Evolutionary conservation across 106 monocot genomes (phyloP), one percentile per base, ranked within the genome.

Genomic region (Apostasia ramifera): DNA sequence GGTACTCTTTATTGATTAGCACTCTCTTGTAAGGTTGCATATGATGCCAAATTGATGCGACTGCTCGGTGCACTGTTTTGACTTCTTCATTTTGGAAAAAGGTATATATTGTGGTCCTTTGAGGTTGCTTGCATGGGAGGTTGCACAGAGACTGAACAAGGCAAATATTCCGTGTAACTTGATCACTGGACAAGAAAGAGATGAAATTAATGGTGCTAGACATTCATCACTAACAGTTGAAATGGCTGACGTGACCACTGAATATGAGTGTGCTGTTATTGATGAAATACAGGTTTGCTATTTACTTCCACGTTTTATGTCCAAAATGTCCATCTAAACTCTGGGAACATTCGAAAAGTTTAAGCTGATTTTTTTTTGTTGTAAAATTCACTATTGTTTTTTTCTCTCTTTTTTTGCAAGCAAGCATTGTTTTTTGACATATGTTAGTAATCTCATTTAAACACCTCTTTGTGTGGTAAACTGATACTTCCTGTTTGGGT

Each of bases 41-140:
- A 6, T 57, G 9, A 62, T 52, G 1, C 5, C 47, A 43, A 63
- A 12, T 73, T 59, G 39, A 7, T 67, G 11, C 53, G 5, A 7
- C 59, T 65, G 40, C 41, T 44, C 15, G 8, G 13, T 40, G 5
- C 12, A 47, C 43, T 56, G 57, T 39, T 69, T 58, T 75, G 6
- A 8, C 43, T 2, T 44, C 11, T 63, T 77, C 39, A 64, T 40
- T 68, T 68, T 72, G 66, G 41, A n/a, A 76, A 45, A 81, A 95
- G 95, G 95, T 59, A 56, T 95, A 72, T 95, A 95, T 74, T 95
- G 91, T 86, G 95, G 95, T 54, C 95, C 95, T 72, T 78, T 95
- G 63, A 88, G 95, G 77, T 79, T 95, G 51, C 59, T 95, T 40
- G 95, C 95, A 39, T 84, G 95, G 86, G 95, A 95, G 76, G 81